Conservation (phyloP, 371 early-diverging fungal species). For the Mycotypha africana region DNA sequence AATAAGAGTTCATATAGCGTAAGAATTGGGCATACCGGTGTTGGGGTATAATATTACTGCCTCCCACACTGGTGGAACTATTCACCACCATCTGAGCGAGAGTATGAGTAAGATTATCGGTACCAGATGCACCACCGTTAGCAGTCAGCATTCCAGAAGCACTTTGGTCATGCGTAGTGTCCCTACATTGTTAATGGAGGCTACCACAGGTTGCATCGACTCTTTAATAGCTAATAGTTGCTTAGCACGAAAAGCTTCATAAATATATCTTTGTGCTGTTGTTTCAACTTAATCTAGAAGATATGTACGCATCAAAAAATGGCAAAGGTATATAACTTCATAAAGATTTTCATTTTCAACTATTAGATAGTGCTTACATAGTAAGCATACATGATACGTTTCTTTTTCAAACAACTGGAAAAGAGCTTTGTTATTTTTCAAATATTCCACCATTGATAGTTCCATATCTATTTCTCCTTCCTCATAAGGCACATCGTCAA, state of each 20-base stretch:
- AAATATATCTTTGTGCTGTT: constrained; percentile 81
- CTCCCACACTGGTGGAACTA: too few species aligned
- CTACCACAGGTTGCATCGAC: constrained; percentile 38
- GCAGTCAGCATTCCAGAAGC: too few species aligned
- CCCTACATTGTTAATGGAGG: too few species aligned
- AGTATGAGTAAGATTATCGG: too few species aligned
- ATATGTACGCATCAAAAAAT: constrained; percentile 83
- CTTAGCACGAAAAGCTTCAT: constrained; percentile 89
- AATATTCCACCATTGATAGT: constrained; percentile 56
- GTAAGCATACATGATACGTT: neutral
- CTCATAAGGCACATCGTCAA: constrained; percentile 76
- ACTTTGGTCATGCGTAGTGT: too few species aligned
- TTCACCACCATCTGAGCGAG: too few species aligned
- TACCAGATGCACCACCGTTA: too few species aligned
- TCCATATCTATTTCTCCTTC: constrained; percentile 66
- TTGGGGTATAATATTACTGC: too few species aligned
- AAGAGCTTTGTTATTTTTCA: neutral
- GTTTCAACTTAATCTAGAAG: constrained; percentile 84
- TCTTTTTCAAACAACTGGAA: neutral
- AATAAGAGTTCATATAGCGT: too few species aligned
- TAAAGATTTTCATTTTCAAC: constrained; percentile 72
- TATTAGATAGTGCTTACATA: constrained; percentile 13
- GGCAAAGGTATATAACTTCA: constrained; percentile 78
- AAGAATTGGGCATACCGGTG: too few species aligned
- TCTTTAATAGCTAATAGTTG: constrained; percentile 84